These are phyloP conservation scores for Phytophthora colocasiae DNA, from an alignment of 352 stramenopile species.

Conservation along the genomic window DNA sequence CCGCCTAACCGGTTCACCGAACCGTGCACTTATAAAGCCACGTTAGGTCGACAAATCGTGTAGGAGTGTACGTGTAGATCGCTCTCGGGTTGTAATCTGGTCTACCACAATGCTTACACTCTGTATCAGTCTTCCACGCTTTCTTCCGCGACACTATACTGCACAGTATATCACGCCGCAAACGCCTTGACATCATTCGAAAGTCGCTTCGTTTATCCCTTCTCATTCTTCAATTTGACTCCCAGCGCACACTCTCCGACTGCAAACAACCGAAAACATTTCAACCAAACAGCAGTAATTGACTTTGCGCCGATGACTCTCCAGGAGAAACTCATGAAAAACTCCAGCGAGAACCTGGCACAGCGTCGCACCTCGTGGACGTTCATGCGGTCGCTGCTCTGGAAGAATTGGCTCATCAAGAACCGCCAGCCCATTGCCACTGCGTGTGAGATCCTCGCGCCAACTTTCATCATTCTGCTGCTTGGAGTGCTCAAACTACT, in stretches of 20 bases:
- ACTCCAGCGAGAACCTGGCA: background rate
- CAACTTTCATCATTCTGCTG: conserved; percentile 63
- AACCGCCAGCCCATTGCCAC: conserved; percentile 53
- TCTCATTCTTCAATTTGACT: conserved; percentile 16
- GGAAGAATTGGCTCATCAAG: conserved; percentile 78
- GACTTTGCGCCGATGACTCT: conserved; percentile 8
- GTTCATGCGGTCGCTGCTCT: conserved; percentile 51
- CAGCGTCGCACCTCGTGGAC: too few species aligned
- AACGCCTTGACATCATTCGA: too few species aligned
- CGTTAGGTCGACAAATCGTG: too few species aligned
- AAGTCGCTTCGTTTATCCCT: background rate
- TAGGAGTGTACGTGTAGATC: too few species aligned
- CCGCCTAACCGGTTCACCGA: too few species aligned
- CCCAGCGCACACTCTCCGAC: conserved; percentile 1
- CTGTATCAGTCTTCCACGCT: too few species aligned
- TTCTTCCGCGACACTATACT: too few species aligned
- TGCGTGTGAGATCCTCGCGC: conserved; percentile 56
- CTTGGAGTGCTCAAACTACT: conserved; percentile 55
- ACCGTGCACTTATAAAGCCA: too few species aligned
- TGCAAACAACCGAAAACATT: background rate
- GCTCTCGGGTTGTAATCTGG: too few species aligned
- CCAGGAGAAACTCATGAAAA: conserved; percentile 17
- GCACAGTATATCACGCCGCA: too few species aligned
- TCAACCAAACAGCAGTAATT: background rate
- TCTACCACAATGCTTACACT: too few species aligned